phyloP scores from a whole-genome alignment of 306 rosid species.

The Ochetophila trinervis region DNA sequence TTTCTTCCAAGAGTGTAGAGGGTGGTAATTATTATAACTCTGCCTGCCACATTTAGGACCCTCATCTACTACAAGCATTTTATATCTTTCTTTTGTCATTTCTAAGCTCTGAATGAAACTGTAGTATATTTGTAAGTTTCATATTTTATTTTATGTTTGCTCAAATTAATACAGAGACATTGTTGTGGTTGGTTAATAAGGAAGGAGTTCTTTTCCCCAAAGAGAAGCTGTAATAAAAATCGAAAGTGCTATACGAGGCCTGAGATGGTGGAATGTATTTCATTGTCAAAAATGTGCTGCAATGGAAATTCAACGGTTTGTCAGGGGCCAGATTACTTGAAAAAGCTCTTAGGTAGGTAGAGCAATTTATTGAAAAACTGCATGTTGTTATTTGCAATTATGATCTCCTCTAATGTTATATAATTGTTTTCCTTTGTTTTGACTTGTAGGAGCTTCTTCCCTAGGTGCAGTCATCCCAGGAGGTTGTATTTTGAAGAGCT shows the following conservation, averaged over 20 bases:
- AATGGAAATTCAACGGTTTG: conserved; percentile 58
- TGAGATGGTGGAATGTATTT: conserved; percentile 42
- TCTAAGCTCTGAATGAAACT: too few species aligned
- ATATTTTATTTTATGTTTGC: conserved; percentile 7
- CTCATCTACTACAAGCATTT: conserved; percentile 17
- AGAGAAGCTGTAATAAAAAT: conserved; percentile 54
- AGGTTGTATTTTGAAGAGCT: conserved; percentile 25
- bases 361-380: conserved; percentile 1
- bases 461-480: conserved; percentile 18
- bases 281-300: conserved; percentile 48
- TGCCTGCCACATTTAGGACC: not conserved
- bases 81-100: not conserved
- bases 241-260: conserved; percentile 50
- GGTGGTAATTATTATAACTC: not conserved
- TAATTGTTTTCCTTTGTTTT: conserved; percentile 20
- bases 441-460: conserved; percentile 38
- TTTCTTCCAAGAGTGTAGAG: not conserved
- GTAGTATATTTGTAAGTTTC: conserved; percentile 1
- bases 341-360: conserved; percentile 59
- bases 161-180: conserved; percentile 48
- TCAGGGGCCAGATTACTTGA: conserved; percentile 63
- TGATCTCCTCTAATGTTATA: conserved; percentile 2
- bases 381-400: conserved; percentile 6
- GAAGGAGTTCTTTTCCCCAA: conserved; percentile 45
- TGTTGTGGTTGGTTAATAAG: conserved; percentile 65